phyloP scores from a whole-genome alignment of 1,139 yeast species.

The Hansenula anomala region DNA sequence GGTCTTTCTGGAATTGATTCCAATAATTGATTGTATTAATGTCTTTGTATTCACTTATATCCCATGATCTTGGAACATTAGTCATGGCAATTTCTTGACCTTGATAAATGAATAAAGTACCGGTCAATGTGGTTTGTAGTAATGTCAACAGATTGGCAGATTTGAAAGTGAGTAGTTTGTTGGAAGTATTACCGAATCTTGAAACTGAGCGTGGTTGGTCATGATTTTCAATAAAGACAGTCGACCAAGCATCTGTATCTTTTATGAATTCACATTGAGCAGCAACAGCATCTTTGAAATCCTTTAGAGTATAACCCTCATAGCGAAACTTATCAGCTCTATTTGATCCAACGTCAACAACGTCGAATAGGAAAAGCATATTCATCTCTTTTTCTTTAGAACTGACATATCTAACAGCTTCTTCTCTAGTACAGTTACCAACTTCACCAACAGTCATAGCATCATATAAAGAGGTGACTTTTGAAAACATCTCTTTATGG shows the following conservation, averaged over 20 bases:
- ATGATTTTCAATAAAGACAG: slow-evolving; percentile 53
- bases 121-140: slow-evolving; percentile 44
- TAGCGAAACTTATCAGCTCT: slow-evolving; percentile 30
- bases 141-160: slow-evolving; percentile 47
- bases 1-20: slow-evolving; percentile 29
- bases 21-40: slow-evolving; percentile 43
- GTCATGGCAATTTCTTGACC: slow-evolving; percentile 60
- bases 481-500: slow-evolving; percentile 45
- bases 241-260: slow-evolving; percentile 55
- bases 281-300: slow-evolving; percentile 39
- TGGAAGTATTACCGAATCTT: slow-evolving; percentile 43
- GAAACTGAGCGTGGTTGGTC: slow-evolving; percentile 53
- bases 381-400: slow-evolving; percentile 46
- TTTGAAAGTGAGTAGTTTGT: slow-evolving; percentile 21
- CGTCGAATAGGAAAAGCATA: slow-evolving; percentile 47
- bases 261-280: slow-evolving; percentile 33
- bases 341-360: slow-evolving; percentile 40
- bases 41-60: slow-evolving; percentile 46
- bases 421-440: slow-evolving; percentile 38
- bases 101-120: slow-evolving; percentile 54
- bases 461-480: slow-evolving; percentile 44
- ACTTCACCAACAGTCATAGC: slow-evolving; percentile 57
- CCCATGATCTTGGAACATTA: slow-evolving; percentile 42
- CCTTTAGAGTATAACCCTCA: slow-evolving; percentile 33
- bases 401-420: slow-evolving; percentile 42